Evolutionary conservation across 2,329 filamentous ascomycete genomes (phyloP).

Genomic region (Lachnellula occidentalis): DNA sequence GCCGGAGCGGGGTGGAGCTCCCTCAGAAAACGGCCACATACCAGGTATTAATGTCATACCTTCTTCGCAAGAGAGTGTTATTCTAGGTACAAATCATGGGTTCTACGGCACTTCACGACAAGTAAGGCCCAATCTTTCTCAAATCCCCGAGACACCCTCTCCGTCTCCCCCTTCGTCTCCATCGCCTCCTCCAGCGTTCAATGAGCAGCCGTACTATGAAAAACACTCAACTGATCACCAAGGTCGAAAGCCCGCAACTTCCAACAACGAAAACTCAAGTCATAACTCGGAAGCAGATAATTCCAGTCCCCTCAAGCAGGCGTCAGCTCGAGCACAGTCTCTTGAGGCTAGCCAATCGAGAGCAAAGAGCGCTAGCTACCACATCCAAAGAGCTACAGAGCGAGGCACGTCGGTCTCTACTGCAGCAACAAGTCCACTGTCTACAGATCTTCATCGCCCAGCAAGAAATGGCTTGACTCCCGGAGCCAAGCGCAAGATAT

Average conservation of each 20-base stretch:
- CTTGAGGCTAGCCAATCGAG: constrained; percentile 4
- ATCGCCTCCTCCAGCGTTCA: constrained; percentile 11
- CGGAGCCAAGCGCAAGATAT: constrained; percentile 6
- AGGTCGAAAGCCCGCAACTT: constrained; percentile 12
- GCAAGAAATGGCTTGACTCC: constrained; percentile 3
- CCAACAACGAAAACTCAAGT: constrained; percentile 3
- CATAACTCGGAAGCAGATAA: constrained; percentile 1
- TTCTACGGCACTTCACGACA: constrained; percentile 7
- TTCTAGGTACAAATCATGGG: constrained; percentile 9
- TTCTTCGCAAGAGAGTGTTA: constrained; percentile 22
- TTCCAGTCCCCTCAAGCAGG: constrained; percentile 13
- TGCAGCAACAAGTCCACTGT: constrained; percentile 25
- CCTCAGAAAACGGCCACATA: constrained; percentile 4
- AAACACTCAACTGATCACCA: constrained; percentile 17
- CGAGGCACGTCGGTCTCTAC: constrained; percentile 24
- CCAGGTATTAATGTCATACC: constrained; percentile 17
- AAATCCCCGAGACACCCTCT: constrained; percentile 18
- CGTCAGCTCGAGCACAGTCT: constrained; percentile 8
- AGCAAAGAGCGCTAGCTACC: constrained; percentile 23
- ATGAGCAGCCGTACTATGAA: constrained; percentile 1
- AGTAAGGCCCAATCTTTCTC: constrained; percentile 21
- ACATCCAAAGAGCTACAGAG: constrained; percentile 22
- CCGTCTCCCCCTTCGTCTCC: constrained; percentile 2
- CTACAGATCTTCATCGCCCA: constrained; percentile 13
- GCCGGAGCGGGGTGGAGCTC: background rate